These are phyloP conservation scores for Aurantiochytrium sp. DNA, from an alignment of 108 stramenopile species.

Conservation along the genomic window DNA sequence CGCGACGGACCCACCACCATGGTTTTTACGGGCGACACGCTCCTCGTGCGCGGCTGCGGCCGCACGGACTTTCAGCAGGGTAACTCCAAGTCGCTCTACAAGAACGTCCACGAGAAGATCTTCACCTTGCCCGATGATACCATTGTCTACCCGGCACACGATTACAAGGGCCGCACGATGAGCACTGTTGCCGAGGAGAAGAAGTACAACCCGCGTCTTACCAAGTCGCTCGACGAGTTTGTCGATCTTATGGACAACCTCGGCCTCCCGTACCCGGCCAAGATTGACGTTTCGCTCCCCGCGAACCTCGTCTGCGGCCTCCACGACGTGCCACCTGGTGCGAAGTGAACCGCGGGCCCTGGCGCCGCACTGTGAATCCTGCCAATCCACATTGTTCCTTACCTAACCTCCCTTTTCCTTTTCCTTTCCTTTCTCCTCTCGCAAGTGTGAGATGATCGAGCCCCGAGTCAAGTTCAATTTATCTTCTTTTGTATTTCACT, in stretches of 20 bases:
- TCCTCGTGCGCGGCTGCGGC: constrained; percentile 71
- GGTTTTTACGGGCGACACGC: constrained; percentile 78
- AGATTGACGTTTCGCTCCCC: constrained; percentile 70
- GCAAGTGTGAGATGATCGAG: too few relatives aligned
- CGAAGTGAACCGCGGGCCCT: neutral
- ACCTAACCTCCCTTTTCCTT: too few relatives aligned
- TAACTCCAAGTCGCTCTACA: constrained; percentile 54
- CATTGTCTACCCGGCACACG: constrained; percentile 76
- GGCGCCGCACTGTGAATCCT: too few relatives aligned
- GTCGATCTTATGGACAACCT: constrained; percentile 72
- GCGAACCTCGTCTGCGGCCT: constrained; percentile 77
- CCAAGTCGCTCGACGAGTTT: constrained; percentile 70
- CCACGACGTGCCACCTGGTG: neutral
- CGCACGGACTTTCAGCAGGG: constrained; percentile 79
- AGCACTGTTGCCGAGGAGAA: constrained; percentile 67
- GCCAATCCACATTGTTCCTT: too few relatives aligned
- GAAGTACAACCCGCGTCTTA: constrained; percentile 58
- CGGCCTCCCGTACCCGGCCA: constrained; percentile 63
- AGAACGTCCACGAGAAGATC: constrained; percentile 60
- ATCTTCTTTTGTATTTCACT: too few relatives aligned
- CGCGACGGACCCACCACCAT: constrained; percentile 58
- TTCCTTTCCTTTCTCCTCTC: too few relatives aligned
- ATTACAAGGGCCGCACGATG: constrained; percentile 62
- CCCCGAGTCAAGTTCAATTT: too few relatives aligned
- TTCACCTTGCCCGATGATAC: constrained; percentile 64